phyloP scores from a whole-genome alignment of 192 early-diverging fungal genomes.

The Phycomyces blakesleeanus region DNA sequence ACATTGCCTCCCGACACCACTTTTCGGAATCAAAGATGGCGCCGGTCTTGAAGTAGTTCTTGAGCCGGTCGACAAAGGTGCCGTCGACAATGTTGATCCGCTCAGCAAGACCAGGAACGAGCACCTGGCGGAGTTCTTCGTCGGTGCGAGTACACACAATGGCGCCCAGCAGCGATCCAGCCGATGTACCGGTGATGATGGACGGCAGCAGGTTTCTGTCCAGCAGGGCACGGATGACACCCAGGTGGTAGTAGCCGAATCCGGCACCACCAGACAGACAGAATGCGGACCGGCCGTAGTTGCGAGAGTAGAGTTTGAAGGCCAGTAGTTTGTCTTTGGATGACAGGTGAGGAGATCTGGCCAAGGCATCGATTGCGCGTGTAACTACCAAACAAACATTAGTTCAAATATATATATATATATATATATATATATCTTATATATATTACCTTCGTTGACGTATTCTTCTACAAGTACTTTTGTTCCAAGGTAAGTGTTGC shows the following conservation, averaged over 20 bases:
- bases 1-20: conserved; percentile 63
- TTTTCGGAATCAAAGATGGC: conserved; percentile 57
- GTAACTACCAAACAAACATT: conserved; percentile 38
- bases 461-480: conserved; percentile 67
- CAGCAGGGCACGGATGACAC: conserved; percentile 69
- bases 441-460: conserved; percentile 53
- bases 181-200: conserved; percentile 78
- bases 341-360: conserved; percentile 30
- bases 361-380: conserved; percentile 38
- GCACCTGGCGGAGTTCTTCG: conserved; percentile 52
- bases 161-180: conserved; percentile 61
- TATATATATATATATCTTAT: background rate
- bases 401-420: background rate
- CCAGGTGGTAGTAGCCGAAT: conserved; percentile 68
- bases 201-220: conserved; percentile 63
- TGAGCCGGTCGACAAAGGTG: conserved; percentile 32
- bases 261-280: conserved; percentile 77
- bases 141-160: conserved; percentile 68
- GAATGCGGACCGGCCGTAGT: conserved; percentile 73
- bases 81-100: conserved; percentile 54
- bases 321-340: conserved; percentile 58
- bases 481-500: conserved; percentile 70
- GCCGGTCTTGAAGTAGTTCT: conserved; percentile 39
- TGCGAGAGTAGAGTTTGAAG: conserved; percentile 57
- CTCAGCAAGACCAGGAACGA: conserved; percentile 46